Evolutionary conservation across 2,329 filamentous ascomycete species (phyloP).

Genomic region (Macrophomina pseudophaseolina): DNA sequence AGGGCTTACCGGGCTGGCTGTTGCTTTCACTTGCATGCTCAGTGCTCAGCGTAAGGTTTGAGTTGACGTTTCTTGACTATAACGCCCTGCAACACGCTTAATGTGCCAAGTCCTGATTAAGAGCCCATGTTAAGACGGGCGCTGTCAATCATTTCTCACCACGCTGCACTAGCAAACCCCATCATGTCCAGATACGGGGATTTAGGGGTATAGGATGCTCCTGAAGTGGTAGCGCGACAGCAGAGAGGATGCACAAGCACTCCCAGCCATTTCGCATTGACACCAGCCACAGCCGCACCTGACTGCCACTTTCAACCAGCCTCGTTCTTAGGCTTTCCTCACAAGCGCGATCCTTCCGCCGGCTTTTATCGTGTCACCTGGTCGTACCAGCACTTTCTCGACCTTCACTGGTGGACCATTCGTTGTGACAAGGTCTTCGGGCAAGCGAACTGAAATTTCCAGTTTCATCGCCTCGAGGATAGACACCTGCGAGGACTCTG

Average conservation of each 20-base stretch:
- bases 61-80: background rate
- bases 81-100: background rate
- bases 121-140: background rate
- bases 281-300: slow-evolving; percentile 1
- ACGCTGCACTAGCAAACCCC: background rate
- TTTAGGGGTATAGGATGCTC: background rate
- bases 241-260: background rate
- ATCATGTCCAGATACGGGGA: background rate
- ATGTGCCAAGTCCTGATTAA: background rate
- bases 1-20: slow-evolving; percentile 20
- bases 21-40: slow-evolving; percentile 9
- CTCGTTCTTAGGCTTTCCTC: slow-evolving; percentile 19
- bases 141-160: background rate
- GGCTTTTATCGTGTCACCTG: slow-evolving; percentile 47
- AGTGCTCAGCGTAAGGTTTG: background rate
- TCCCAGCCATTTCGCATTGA: background rate
- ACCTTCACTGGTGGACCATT: slow-evolving; percentile 33
- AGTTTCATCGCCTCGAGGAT: slow-evolving; percentile 56
- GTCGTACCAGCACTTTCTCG: slow-evolving; percentile 50
- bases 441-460: slow-evolving; percentile 51
- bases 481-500: slow-evolving; percentile 35
- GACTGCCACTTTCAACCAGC: background rate
- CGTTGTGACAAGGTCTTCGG: slow-evolving; percentile 36
- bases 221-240: background rate
- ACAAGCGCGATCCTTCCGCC: slow-evolving; percentile 41